Conservation (phyloP, 495 filamentous ascomycete genomes). For the Penicillium tannophilum region DNA sequence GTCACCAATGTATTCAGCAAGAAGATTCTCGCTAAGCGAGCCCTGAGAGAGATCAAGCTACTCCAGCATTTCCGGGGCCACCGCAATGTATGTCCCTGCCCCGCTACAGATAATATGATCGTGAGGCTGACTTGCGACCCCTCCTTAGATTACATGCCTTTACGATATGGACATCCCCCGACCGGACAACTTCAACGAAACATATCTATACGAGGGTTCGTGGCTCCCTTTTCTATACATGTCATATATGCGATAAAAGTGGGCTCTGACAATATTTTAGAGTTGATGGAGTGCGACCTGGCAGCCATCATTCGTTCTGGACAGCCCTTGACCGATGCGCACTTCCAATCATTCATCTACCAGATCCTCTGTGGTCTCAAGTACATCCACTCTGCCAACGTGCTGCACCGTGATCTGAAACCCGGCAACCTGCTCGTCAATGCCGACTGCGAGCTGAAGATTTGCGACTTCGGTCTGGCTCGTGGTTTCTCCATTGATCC, state of each 20-base stretch:
- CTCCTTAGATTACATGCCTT: constrained; percentile 86
- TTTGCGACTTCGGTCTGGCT: constrained; percentile 96
- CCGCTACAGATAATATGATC: constrained; percentile 12
- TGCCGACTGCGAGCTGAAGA: constrained; percentile 98
- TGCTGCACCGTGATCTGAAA: constrained; percentile 94
- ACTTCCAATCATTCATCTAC: constrained; percentile 95
- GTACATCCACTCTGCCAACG: constrained; percentile 98
- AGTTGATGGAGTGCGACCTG: constrained; percentile 98
- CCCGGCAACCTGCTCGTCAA: constrained; percentile 97
- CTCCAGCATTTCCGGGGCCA: constrained; percentile 96
- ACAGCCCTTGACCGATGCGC: constrained; percentile 92
- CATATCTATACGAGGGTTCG: constrained; percentile 95
- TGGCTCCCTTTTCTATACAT: background rate
- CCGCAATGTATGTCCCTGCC: constrained; percentile 60
- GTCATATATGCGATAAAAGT: background rate
- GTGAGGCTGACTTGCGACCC: constrained; percentile 28
- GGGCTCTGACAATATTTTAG: constrained; percentile 47
- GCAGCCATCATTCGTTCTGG: constrained; percentile 98
- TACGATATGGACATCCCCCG: constrained; percentile 99
- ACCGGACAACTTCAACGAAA: constrained; percentile 98
- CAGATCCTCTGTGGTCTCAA: constrained; percentile 95
- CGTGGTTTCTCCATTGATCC: constrained; percentile 96
- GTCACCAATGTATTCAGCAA: constrained; percentile 99
- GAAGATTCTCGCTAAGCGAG: constrained; percentile 98
- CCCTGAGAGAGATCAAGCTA: constrained; percentile 96